Conservation (phyloP, 2,329 filamentous ascomycete species). For the Trichocomaceae sp. region DNA sequence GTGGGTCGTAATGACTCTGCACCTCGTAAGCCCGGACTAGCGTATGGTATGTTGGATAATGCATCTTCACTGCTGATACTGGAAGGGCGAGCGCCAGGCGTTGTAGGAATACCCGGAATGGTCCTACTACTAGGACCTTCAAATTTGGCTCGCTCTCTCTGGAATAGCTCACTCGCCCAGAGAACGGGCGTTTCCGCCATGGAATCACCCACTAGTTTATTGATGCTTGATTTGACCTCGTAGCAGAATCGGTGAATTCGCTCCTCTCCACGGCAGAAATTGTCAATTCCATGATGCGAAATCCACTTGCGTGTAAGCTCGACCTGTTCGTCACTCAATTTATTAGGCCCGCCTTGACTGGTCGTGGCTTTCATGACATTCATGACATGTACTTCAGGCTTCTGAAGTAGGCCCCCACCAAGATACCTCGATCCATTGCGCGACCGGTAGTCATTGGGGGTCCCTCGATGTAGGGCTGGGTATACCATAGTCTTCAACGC, state of each 20-base stretch:
- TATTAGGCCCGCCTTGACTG: conserved; percentile 85
- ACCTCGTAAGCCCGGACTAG: conserved; percentile 23
- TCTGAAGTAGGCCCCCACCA: conserved; percentile 60
- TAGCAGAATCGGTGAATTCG: conserved; percentile 88
- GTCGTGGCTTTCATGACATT: conserved; percentile 76
- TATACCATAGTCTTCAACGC: conserved; percentile 84
- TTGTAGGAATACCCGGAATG: conserved; percentile 38
- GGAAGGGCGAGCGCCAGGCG: conserved; percentile 37
- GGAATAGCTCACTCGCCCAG: conserved; percentile 86
- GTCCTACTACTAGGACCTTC: conserved; percentile 34
- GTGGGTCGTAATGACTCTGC: conserved; percentile 27
- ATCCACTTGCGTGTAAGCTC: conserved; percentile 81
- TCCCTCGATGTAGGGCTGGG: conserved; percentile 35
- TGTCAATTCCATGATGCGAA: conserved; percentile 72
- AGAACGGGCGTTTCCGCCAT: conserved; percentile 79
- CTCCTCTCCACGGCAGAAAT: conserved; percentile 92
- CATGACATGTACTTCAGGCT: conserved; percentile 76
- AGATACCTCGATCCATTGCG: conserved; percentile 43
- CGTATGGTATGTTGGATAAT: conserved; percentile 21
- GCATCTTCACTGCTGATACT: conserved; percentile 42
- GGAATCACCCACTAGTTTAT: conserved; percentile 75
- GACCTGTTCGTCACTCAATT: conserved; percentile 90
- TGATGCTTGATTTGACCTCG: conserved; percentile 80
- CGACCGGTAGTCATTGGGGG: conserved; percentile 28
- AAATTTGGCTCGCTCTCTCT: conserved; percentile 54